Base-by-base conservation (phyloP, 2,329 filamentous ascomycete genomes). In the Mariannaea sp. region DNA sequence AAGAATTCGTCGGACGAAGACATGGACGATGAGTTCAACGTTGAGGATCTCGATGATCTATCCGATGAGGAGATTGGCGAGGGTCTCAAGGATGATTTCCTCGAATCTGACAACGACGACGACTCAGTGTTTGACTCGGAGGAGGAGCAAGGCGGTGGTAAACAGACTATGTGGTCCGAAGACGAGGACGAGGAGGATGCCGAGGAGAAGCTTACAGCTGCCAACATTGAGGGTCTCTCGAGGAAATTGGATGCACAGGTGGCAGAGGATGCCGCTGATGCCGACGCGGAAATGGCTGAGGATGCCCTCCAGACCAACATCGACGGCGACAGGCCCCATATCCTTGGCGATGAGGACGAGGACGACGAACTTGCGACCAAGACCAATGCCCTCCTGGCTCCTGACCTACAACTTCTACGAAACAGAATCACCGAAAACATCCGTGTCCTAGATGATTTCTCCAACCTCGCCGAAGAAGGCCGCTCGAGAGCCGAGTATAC, bases 261-360 rank as follows among this genome's bases (percentile, higher is more conserved):
- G 68, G 88, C 89, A 38, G 81, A 88, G 55, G 90, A 96, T 59
- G 90, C 87, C 14, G 91, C 86, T 19, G 90, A 92, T 57, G 91
- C 90, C 19, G 85, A 92, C 64, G 88, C 87, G 27, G 94, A 99
- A 71, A 76, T 97, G 69, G 85, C 92, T 68, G 90, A 97, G 61
- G 86, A 84, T 38, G 89, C 90, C 7, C 73, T 97, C 71, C 92
- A 96, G 75, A 97, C 93, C 48, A 99, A 99, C 76, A 96, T 99
- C 67, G 85, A 85, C 50, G 87, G 87, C 47, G 89, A 93, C 64
- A 80, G 79, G 64, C 86, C 87, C 2, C 83, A 86, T 54, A 78
- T 92, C 29, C 75, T 92, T 6, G 78, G 78, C 7, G 82, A 83
- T 38, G 83, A 84, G 29, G 83, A 83, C 6, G 82, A 86, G 44